These are phyloP conservation scores for Termitomyces titanicus DNA, from an alignment of 768 basidiomycete species.

Conservation along the genomic window DNA sequence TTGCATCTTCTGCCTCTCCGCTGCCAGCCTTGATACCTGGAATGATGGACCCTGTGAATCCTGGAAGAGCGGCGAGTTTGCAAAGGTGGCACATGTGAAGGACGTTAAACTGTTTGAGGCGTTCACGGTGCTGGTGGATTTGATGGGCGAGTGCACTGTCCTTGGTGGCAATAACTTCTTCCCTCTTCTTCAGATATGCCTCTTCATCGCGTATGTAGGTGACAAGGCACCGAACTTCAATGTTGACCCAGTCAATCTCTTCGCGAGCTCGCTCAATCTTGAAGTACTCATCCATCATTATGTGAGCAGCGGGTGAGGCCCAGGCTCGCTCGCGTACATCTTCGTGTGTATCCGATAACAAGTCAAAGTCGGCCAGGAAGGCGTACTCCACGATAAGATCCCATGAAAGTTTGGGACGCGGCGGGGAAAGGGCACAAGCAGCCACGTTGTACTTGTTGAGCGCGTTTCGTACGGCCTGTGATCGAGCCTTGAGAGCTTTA, in stretches of 20 bases:
- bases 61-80: no score
- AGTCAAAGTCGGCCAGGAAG: conserved; percentile 22
- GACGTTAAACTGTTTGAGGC: not conserved
- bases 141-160: not conserved
- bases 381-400: conserved; percentile 22
- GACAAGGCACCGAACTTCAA: conserved; percentile 19
- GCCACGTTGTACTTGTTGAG: conserved; percentile 22
- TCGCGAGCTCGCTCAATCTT: conserved; percentile 21
- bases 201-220: conserved; percentile 17
- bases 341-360: conserved; percentile 14
- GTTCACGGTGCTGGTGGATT: not conserved
- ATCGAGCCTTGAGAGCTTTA: conserved; percentile 17
- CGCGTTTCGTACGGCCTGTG: conserved; percentile 19
- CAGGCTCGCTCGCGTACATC: conserved; percentile 13
- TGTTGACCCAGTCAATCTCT: conserved; percentile 18
- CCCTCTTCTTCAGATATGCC: not conserved
- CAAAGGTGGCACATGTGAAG: no score
- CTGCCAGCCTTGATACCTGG: no score
- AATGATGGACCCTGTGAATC: no score
- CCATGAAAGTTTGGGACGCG: conserved; percentile 18
- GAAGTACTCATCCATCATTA: conserved; percentile 14
- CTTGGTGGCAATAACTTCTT: not conserved
- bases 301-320: conserved; percentile 14
- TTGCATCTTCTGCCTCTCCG: no score
- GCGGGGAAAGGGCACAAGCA: conserved; percentile 16